Evolutionary conservation across 169 alveolate genomes (phyloP).

Genomic region (Babesia bigemina): DNA sequence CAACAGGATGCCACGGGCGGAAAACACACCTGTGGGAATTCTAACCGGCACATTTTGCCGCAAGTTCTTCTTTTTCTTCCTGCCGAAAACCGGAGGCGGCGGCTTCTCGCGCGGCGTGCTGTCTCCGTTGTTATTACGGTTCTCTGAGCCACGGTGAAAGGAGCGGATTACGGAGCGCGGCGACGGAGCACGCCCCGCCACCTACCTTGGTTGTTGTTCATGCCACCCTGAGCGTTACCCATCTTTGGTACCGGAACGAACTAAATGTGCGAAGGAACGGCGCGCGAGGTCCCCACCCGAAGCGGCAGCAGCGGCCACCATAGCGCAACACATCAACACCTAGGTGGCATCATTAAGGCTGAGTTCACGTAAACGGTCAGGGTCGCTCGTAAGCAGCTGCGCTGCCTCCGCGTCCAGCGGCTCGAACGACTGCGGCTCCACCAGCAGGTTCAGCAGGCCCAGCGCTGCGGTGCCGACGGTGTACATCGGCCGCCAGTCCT

Average conservation of each 20-base stretch:
- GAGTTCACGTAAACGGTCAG: constrained; percentile 30
- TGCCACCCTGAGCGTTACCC: constrained; percentile 64
- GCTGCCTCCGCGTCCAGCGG: constrained; percentile 62
- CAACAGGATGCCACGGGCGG: background rate
- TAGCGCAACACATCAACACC: constrained; percentile 1
- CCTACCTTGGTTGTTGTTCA: constrained; percentile 36
- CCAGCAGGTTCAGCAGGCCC: constrained; percentile 82
- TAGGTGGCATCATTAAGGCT: background rate
- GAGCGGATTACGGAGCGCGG: background rate
- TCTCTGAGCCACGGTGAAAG: constrained; percentile 17
- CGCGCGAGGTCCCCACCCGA: constrained; percentile 40
- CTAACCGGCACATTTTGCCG: constrained; percentile 64
- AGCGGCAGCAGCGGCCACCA: background rate
- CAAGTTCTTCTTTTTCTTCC: constrained; percentile 54
- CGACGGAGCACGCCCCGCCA: background rate
- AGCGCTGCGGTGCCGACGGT: constrained; percentile 83
- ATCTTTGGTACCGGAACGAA: background rate
- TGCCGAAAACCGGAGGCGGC: constrained; percentile 61
- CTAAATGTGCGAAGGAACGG: background rate
- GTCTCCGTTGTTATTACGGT: constrained; percentile 25
- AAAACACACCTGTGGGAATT: constrained; percentile 64
- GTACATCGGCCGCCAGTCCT: constrained; percentile 90
- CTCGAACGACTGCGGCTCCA: constrained; percentile 57
- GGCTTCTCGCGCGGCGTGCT: constrained; percentile 25
- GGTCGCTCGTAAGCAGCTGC: constrained; percentile 24